Base-by-base conservation (phyloP, 768 basidiomycete species). In the Rhizopogon vinicolor region DNA sequence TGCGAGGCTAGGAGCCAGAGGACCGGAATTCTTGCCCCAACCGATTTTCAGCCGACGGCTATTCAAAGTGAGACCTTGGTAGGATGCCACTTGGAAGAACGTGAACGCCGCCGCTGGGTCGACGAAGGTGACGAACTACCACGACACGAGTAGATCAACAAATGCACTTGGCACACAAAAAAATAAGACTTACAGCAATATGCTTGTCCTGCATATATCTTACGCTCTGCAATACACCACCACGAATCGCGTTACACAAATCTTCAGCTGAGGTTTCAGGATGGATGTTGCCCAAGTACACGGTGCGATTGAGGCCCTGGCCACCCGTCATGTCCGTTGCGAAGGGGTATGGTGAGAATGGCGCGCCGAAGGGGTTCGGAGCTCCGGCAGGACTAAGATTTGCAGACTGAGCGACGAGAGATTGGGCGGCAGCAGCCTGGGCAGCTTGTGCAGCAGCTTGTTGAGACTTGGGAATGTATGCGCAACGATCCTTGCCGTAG, bases 401-500 rank as follows among this genome's bases (percentile, higher is more conserved):
- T 1, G 77, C 76, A 16, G 78, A 78, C 19, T 82, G 80, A 1
- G 78, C 77, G 6, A 82, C 79, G 12, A 82, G 74, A 12, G 74
- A 87, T 67, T 91, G 89, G 0, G 89, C 89, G 5, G 89, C 90
- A n/a, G 87, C 90, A 25, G 87, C 89, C 64, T 92, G 90, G 7
- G 90, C 90, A 49, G 89, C 88, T 62, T 90, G 89, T 2, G 90
- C 90, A 9, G 89, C 90, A 0, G 84, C 93, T 74, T 89, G 94
- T 72, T 89, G 95, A 37, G 89, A 94, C 75, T 92, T 98, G 61
- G 97, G 97, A 25, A 98, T 89, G 68, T 97, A 98, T 10, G 95
- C 95, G 61, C 96, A 98, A 53, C 96, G 91, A 68, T 99, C 97
- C 72, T 99, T 99, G 65, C 96, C 96, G 64, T 95, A 99, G 72